Evolutionary conservation across 352 stramenopile species (phyloP).

Genomic region (Phytophthora kernoviae): DNA sequence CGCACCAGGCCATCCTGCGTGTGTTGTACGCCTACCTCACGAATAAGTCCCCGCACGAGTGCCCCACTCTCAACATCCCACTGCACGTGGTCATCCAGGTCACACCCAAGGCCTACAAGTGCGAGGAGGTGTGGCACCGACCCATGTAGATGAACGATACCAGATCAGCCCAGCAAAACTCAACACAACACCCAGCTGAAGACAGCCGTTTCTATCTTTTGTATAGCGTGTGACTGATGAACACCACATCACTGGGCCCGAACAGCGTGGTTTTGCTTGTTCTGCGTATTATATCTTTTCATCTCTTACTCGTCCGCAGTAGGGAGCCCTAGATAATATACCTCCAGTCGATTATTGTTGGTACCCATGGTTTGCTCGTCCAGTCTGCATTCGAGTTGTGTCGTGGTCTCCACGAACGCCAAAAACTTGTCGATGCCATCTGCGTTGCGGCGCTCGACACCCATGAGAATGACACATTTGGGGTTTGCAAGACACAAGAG

Average conservation of each 20-base stretch:
- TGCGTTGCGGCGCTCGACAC: slow-evolving; percentile 79
- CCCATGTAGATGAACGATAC: slow-evolving; percentile 65
- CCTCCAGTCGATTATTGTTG: slow-evolving; percentile 66
- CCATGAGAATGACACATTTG: slow-evolving; percentile 67
- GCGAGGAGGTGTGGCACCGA: slow-evolving; percentile 93
- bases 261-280: no score
- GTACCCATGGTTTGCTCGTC: slow-evolving; percentile 48
- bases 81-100: slow-evolving; percentile 96
- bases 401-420: slow-evolving; percentile 54
- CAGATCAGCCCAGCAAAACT: slow-evolving; percentile 18
- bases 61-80: slow-evolving; percentile 92
- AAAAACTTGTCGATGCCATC: slow-evolving; percentile 86
- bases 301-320: not conserved
- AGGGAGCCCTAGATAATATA: slow-evolving; percentile 64
- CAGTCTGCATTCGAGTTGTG: slow-evolving; percentile 49
- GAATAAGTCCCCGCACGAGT: slow-evolving; percentile 91
- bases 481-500: slow-evolving; percentile 63
- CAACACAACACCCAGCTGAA: slow-evolving; percentile 14
- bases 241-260: no score
- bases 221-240: slow-evolving; percentile 14
- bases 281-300: no score
- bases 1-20: slow-evolving; percentile 95
- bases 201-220: slow-evolving; percentile 13
- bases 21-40: slow-evolving; percentile 97
- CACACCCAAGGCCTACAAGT: slow-evolving; percentile 94